Evolutionary conservation across 1,139 yeast species (phyloP).

Genomic region (Taphrina deformans): DNA sequence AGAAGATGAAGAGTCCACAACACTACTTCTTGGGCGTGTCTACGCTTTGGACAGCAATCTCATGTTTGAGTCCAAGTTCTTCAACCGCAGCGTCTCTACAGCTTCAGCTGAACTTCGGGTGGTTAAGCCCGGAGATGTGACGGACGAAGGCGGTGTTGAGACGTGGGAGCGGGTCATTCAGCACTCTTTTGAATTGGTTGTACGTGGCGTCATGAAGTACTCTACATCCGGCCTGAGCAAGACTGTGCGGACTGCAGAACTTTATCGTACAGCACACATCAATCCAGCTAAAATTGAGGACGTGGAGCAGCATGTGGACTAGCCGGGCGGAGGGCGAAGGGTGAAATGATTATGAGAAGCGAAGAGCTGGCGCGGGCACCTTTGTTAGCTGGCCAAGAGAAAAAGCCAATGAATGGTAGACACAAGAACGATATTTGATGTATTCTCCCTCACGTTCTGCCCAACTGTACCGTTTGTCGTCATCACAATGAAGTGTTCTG

Average conservation of each 20-base stretch:
- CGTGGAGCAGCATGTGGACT: background rate
- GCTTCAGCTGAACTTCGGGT: slow-evolving; percentile 72
- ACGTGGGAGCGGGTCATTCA: slow-evolving; percentile 76
- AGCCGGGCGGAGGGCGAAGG: no score
- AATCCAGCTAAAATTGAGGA: slow-evolving; percentile 12
- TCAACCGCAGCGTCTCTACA: slow-evolving; percentile 44
- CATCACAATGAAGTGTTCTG: no score
- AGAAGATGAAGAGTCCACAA: slow-evolving; percentile 46
- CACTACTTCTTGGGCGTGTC: slow-evolving; percentile 75
- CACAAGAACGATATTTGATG: no score
- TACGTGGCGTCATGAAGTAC: slow-evolving; percentile 79
- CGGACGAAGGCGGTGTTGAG: slow-evolving; percentile 49
- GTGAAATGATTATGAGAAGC: no score
- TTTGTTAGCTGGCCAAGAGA: no score
- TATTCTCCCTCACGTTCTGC: no score
- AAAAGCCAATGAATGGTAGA: no score
- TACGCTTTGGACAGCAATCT: slow-evolving; percentile 68
- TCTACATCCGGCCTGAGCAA: slow-evolving; percentile 9
- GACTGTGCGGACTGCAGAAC: slow-evolving; percentile 20
- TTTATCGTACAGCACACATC: slow-evolving; percentile 18
- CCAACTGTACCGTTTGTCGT: no score
- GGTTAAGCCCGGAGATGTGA: slow-evolving; percentile 70
- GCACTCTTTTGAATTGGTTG: slow-evolving; percentile 81
- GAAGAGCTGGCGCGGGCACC: no score
- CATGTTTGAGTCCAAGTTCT: slow-evolving; percentile 73